These are phyloP conservation scores for Udeniomyces megalosporus DNA, from an alignment of 768 basidiomycete species.

Conservation along the genomic window DNA sequence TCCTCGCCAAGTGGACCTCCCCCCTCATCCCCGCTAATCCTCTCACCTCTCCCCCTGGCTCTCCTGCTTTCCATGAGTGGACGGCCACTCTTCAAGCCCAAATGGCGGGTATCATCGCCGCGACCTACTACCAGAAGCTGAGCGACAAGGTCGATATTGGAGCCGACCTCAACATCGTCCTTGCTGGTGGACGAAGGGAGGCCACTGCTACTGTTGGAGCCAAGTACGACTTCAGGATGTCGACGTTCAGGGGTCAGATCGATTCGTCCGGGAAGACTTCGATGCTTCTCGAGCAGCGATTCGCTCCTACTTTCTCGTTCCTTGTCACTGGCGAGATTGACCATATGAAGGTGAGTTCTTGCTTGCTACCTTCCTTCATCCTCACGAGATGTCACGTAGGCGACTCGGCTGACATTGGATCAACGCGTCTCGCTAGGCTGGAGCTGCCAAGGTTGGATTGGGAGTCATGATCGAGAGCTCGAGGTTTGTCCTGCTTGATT, in stretches of 20 bases:
- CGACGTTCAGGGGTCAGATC: slow-evolving; percentile 84
- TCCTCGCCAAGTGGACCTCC: slow-evolving; percentile 31
- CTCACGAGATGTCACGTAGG: too few species aligned
- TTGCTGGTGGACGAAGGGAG: slow-evolving; percentile 57
- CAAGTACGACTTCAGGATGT: slow-evolving; percentile 87
- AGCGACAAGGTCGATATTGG: slow-evolving; percentile 95
- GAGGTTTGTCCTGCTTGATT: slow-evolving; percentile 6
- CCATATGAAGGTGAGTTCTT: slow-evolving; percentile 72
- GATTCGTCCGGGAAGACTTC: slow-evolving; percentile 92
- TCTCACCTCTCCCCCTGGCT: slow-evolving; percentile 35
- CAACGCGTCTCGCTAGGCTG: background rate
- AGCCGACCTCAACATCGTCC: slow-evolving; percentile 68
- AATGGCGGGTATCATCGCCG: slow-evolving; percentile 62
- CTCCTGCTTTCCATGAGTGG: slow-evolving; percentile 39
- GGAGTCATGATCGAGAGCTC: slow-evolving; percentile 86
- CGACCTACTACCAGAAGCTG: slow-evolving; percentile 92
- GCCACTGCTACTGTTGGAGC: slow-evolving; percentile 86
- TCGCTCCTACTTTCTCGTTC: slow-evolving; percentile 89
- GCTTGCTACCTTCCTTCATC: too few species aligned
- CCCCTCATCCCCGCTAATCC: slow-evolving; percentile 22
- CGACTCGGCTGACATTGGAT: too few species aligned
- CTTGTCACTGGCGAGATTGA: slow-evolving; percentile 92
- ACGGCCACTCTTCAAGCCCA: slow-evolving; percentile 86
- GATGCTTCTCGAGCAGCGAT: slow-evolving; percentile 84
- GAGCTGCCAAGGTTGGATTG: slow-evolving; percentile 76